Base-by-base conservation (phyloP, 2,329 filamentous ascomycete genomes). In the Beauveria sp. region DNA sequence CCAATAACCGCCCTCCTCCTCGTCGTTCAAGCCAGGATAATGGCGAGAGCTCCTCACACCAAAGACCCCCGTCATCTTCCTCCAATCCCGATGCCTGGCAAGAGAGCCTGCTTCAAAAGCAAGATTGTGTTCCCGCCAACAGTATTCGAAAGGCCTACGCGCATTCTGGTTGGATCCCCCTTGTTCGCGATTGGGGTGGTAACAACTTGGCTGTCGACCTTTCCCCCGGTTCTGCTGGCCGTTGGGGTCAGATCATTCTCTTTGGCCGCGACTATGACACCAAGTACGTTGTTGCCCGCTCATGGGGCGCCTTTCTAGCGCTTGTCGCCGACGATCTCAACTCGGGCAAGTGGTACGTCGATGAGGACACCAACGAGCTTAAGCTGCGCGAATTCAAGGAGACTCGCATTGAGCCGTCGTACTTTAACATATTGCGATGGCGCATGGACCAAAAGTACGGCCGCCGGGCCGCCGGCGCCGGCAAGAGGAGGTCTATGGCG, bases 261-360 rank as follows among this genome's bases (percentile, higher is more conserved):
- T 97, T 96, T 73, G 94, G 94, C 55, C 91, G 94, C 63, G 94
- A 99, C 77, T 99, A 96, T 75, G 94, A 99, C 72, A 96, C 91
- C 75, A 99, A 99, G 78, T 99, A 96, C 71, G 94, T 99, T 7
- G 84, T 99, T 61, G 90, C 94, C 34, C 86, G 90, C 63, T 97
- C 93, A 1, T 99, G 94, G 94, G 85, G 87, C 18, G 84, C 88
- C 10, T 92, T 99, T 71, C 77, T 99, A 22, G 92, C 92, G 55
- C 84, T 87, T 37, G 84, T 97, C 7, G 92, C 94, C 34, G 94
- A 99, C 70, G 94, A 99, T 70, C 79, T 99, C 68, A 86, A 84
- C 76, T 94, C 90, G 67, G 90, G 91, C 65, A 96, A 96, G 74
- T 92, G 91, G 80, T 90, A 86, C 68, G 89, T 99, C 58, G 92